phyloP scores from a whole-genome alignment of 1,139 yeast species.

The Saccharomyces pastorianus region DNA sequence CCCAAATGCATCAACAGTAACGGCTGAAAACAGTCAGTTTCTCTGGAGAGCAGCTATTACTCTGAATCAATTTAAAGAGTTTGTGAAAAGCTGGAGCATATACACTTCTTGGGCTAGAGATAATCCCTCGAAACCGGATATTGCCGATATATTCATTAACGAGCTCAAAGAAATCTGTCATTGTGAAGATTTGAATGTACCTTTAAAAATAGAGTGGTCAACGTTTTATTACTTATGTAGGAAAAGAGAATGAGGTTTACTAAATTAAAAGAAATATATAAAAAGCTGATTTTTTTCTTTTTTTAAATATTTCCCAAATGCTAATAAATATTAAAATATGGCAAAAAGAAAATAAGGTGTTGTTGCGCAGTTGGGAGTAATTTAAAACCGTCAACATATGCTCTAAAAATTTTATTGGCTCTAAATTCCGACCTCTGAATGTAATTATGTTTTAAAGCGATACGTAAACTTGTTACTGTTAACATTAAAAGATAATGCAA shows the following conservation, averaged over 20 bases:
- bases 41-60: slow-evolving; percentile 18
- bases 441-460: no score
- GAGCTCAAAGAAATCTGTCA: slow-evolving; percentile 38
- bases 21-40: slow-evolving; percentile 35
- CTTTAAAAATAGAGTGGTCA: slow-evolving; percentile 48
- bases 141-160: slow-evolving; percentile 38
- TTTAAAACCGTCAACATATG: no score
- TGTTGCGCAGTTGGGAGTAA: no score
- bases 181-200: slow-evolving; percentile 38
- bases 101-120: slow-evolving; percentile 49
- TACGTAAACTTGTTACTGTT: no score
- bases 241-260: slow-evolving; percentile 17
- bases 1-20: slow-evolving; percentile 30
- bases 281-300: no score
- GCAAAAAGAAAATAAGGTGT: no score
- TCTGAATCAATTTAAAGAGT: slow-evolving; percentile 38
- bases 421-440: no score
- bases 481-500: not conserved
- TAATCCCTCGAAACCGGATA: slow-evolving; percentile 25
- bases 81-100: slow-evolving; percentile 61
- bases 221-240: slow-evolving; percentile 46
- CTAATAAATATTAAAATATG: no score
- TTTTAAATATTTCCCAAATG: no score
- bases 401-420: no score
- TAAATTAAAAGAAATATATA: not conserved